Base-by-base conservation (phyloP, 805 yeast species). In the Lipomyces japonicus region DNA sequence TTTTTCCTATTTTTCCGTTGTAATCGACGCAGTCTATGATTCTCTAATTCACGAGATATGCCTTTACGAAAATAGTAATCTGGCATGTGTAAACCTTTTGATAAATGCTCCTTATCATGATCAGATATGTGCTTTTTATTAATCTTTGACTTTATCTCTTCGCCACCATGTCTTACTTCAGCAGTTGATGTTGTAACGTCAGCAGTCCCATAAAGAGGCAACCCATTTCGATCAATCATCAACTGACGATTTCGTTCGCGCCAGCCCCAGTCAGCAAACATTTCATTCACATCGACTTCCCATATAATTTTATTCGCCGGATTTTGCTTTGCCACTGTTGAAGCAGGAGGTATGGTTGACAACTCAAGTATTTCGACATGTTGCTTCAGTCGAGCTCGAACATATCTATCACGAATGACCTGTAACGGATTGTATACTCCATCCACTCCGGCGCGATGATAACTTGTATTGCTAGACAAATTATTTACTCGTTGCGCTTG, bases 351-450 rank as follows among this genome's bases (percentile, higher is more conserved):
- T 18, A 46, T 19, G 12, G 40, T 37, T 9, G 55, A 34, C 6
- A 43, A 22, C 32, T 30, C 44, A 12, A 45, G 44, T 9, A 43
- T 23, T 7, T 47, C 45, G 2, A 50, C 39, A 7, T 34, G n/a
- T 3, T 53, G 40, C n/a, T 42, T 25, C 1, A 43, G 50, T 14
- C 42, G 18, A 6, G 26, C 22, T 14, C 59, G 56, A 3, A 48
- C 44, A 30, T 21, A 23, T 9, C 59, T 47, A 26, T 56, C 48
- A 18, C 60, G 59, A 26, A 56, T 53, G 4, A 45, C 42, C 30
- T 56, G 60, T 6, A 56, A 47, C 3, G 59, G 59, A 37, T 56
- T 56, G 43, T 56, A 56, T 23, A 51, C 59, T 4, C 59, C 57
- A 36, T 56, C 60, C 18, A 54, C 59, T 23, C 60, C 50, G 2